Evolutionary conservation across 805 yeast species (phyloP), one percentile per base, ranked within the genome.

Genomic region (Wickerhamomyces silvicola): DNA sequence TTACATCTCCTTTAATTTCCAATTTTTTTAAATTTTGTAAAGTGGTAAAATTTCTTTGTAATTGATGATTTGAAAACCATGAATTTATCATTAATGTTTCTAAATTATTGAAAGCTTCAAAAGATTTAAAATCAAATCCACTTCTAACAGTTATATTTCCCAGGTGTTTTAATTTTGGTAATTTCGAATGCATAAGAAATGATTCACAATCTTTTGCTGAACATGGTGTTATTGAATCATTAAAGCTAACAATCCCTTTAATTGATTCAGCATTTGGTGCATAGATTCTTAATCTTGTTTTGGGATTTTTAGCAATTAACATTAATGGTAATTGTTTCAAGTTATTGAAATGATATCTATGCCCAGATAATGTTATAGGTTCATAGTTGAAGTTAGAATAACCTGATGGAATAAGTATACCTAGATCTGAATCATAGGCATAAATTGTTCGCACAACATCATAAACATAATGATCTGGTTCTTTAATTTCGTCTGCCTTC

Each of bases 371-470:
- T 13, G 14, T 16, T 4, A 31, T 16, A 5, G 31, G 10, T 6
- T 29, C 30, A 20, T 26, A 28, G 11, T n/a, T n/a, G 14, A 4
- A 17, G 12, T 17, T 24, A 3, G 30, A 27, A 18, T 18, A 23
- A 17, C 30, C 23, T 6, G 18, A 28, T 10, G 26, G 32, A 4
- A 31, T 22, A 6, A 35, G 15, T 7, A 35, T 10, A 3, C 31
- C 38, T 9, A 31, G 13, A 35, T 35, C 38, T 11, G 38, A 27
- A 2, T 13, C 34, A 22, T 35, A 23, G n/a, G 30, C 14, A 24
- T 24, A 35, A 5, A 35, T 31, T 5, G 35, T 31, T 22, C 35
- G 20, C 4, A 22, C 25, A 4, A 32, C 31, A 6, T 28, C 28
- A 27, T 15, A 28, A 10, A 31, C 10, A 16, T 31, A 35, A 13